A percentile compares a stretch with the other conserved stretches of the same genome.
Conservation (phyloP, 2,329 filamentous ascomycete species). For the Zymoseptoria tritici region DNA sequence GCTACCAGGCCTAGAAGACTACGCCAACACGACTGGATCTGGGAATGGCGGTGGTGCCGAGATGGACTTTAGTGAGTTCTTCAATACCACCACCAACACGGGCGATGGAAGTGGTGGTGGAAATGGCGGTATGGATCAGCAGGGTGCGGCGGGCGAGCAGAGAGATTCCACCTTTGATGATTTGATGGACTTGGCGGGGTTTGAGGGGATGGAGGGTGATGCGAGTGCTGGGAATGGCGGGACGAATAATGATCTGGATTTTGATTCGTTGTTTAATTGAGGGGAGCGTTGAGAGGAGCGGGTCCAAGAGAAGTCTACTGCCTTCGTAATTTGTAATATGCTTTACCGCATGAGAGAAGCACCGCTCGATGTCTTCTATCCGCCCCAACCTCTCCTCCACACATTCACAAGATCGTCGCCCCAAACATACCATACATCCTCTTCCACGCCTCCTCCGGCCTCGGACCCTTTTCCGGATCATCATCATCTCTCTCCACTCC, state of each 20-base stretch:
- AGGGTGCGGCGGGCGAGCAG: constrained; percentile 13
- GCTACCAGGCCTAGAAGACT: constrained; percentile 36
- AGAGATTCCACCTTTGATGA: constrained; percentile 29
- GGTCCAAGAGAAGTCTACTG: too few relatives aligned
- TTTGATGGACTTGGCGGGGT: constrained; percentile 30
- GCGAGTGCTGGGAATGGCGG: constrained; percentile 19
- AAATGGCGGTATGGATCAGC: constrained; percentile 8
- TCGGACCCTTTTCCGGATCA: constrained; percentile 11
- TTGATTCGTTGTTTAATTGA: constrained; percentile 17
- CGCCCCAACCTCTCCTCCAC: too few relatives aligned
- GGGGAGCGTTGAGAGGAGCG: background rate
- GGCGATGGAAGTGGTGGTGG: constrained; percentile 6
- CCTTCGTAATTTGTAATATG: too few relatives aligned
- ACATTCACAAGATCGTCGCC: constrained; percentile 20
- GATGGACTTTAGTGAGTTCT: constrained; percentile 24
- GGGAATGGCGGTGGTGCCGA: constrained; percentile 13
- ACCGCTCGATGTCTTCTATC: too few relatives aligned
- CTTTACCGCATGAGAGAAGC: too few relatives aligned
- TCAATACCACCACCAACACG: constrained; percentile 10
- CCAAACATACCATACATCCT: constrained; percentile 31
- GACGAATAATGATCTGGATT: constrained; percentile 11
- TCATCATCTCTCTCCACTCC: constrained; percentile 30
- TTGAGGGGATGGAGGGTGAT: constrained; percentile 20
- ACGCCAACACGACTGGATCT: constrained; percentile 26
- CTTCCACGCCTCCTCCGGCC: constrained; percentile 8